Evolutionary conservation across 1,284 basidiomycete species (phyloP).

Genomic region (Mrakiaceae sp.): DNA sequence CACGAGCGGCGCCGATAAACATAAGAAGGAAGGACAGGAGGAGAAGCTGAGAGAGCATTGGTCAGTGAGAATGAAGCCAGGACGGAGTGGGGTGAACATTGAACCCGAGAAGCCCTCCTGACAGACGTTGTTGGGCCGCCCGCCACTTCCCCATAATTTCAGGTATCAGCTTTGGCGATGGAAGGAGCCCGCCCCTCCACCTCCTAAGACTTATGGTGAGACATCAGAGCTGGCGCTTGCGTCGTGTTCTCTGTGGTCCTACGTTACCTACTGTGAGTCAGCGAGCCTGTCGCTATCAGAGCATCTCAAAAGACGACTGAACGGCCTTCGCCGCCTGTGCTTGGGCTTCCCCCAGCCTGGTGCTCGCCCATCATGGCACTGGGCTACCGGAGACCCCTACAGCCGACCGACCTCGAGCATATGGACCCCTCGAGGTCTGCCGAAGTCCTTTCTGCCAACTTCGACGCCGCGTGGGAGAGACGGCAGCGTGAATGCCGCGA

Average conservation of each 20-base stretch:
- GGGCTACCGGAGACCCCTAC: constrained; percentile 6
- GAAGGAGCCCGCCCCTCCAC: constrained; percentile 1
- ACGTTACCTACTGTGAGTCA: constrained; percentile 7
- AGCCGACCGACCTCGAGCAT: constrained; percentile 5
- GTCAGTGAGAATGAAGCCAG: not conserved
- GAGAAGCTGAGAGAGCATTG: not conserved
- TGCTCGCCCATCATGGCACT: constrained; percentile 11
- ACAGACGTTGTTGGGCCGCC: not conserved
- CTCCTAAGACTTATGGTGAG: constrained; percentile 1
- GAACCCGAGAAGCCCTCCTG: not conserved
- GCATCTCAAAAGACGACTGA: not conserved
- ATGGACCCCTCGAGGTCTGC: constrained; percentile 7
- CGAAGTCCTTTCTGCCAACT: constrained; percentile 6
- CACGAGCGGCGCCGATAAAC: too few relatives aligned
- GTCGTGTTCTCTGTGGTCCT: constrained; percentile 1
- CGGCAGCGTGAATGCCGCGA: not conserved
- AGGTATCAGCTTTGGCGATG: constrained; percentile 12
- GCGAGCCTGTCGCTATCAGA: not conserved
- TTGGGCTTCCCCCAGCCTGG: not conserved
- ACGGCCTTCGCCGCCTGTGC: not conserved
- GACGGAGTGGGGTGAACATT: too few relatives aligned
- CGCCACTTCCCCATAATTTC: not conserved
- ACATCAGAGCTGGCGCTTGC: constrained; percentile 1
- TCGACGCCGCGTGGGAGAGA: constrained; percentile 9
- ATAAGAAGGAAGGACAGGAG: not conserved